Base-by-base conservation (phyloP, 495 filamentous ascomycete species). In the Trichoderma parareesei region DNA sequence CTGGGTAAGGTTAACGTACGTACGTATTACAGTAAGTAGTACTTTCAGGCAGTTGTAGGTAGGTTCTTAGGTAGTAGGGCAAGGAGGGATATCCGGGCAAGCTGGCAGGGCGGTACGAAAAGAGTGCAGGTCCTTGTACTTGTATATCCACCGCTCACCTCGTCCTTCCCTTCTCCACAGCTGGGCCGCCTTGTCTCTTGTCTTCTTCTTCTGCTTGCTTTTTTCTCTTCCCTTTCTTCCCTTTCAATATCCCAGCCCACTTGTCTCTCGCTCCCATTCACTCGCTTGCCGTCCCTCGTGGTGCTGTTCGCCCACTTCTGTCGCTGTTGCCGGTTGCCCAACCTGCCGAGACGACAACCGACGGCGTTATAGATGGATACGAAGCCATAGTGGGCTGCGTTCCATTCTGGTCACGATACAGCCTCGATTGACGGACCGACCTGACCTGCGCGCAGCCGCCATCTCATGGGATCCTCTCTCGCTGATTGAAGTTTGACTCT, bases 191-290 rank as follows among this genome's bases (percentile, higher is more conserved):
- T 27, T 49, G 46, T 49, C 43, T 46, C n/a, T n/a, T 20, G 33
- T 37, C 53, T 33, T 57, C 53, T 9, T 35, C 16, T 16, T 57
- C 20, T 33, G 33, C 18, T n/a, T 57, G 9, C 33, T 37, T 57
- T 37, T 33, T 27, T 1, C 57, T 62, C 43, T 61, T 65, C 33
- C 63, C 65, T 62, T 42, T 38, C 57, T 20, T 65, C 42, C 61
- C 27, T 27, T 27, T 27, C 27, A 2, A 41, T 41, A n/a, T 41
- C n/a, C 43, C 41, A 62, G 43, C 53, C 49, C 61, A 27, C 2
- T 66, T 40, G 40, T 57, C 27, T 57, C 53, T 53, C 40, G 38
- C 18, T 49, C 33, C 6, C 38, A 53, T 49, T 42, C 48, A 69
- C 53, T 57, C 53, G 53, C 53, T 57, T 69, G 64, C 38, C 41